Percentiles rank a stretch among this genome's conserved stretches.
Conservation (phyloP, 176 grass and related monocot genomes). For the Rhynchospora pubera region DNA sequence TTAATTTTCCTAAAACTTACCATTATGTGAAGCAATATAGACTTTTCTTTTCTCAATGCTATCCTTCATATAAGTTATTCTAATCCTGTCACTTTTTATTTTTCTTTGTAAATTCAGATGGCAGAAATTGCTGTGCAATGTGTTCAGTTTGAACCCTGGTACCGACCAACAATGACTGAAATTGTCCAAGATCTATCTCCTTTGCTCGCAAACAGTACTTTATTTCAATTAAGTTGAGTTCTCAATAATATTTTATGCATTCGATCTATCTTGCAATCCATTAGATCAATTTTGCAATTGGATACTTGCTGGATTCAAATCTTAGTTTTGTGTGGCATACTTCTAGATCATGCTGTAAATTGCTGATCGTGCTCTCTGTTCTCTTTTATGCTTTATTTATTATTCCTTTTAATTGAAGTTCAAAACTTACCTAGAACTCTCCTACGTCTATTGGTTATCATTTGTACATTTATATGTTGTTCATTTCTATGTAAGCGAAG, state of each 20-base stretch:
- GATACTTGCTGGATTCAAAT: not conserved
- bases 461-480: not conserved
- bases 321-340: not conserved
- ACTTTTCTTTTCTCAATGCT: not conserved
- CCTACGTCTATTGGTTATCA: not conserved
- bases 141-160: not conserved
- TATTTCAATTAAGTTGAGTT: not conserved
- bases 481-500: no score
- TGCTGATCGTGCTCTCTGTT: not conserved
- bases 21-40: not conserved
- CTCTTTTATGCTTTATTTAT: not conserved
- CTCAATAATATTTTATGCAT: not conserved
- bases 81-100: not conserved
- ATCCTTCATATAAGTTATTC: not conserved
- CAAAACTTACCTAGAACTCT: not conserved
- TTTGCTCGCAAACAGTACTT: not conserved
- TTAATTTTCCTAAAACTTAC: not conserved
- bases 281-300: not conserved
- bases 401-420: not conserved
- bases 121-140: conserved; percentile 1
- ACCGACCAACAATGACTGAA: not conserved
- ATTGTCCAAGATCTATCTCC: not conserved
- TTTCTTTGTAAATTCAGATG: not conserved
- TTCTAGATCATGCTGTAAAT: not conserved
- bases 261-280: not conserved